phyloP scores from a whole-genome alignment of 306 rosid species.

The Prunus dulcis region DNA sequence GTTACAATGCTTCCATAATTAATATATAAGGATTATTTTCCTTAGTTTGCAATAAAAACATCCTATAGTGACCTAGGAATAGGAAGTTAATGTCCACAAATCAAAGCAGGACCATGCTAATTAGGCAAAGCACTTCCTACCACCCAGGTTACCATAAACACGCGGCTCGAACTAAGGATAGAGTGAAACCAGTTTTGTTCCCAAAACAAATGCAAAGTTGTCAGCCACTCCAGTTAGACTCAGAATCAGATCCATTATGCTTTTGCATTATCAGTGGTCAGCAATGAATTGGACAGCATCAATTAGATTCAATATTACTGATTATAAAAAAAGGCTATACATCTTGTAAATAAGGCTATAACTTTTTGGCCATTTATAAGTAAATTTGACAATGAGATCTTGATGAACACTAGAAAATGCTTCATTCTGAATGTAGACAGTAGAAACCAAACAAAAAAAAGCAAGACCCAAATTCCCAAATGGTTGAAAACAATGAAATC shows the following conservation, averaged over 20 bases:
- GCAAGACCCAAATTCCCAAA: neutral
- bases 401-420: neutral
- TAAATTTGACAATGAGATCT: neutral
- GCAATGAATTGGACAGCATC: neutral
- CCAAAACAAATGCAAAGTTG: neutral
- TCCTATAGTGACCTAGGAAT: neutral
- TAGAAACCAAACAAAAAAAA: neutral
- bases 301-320: neutral
- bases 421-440: neutral
- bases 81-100: neutral
- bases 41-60: neutral
- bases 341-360: neutral
- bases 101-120: neutral
- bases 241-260: slow-evolving; percentile 5
- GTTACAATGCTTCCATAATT: neutral
- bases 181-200: neutral
- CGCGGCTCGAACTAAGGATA: neutral
- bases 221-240: neutral
- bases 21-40: neutral
- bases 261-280: neutral
- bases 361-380: neutral
- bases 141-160: neutral
- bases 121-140: neutral
- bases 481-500: neutral
- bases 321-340: neutral